A percentile compares a stretch with the other conserved stretches of the same genome.
Evolutionary conservation across 257 asterid species (phyloP).

Genomic region (Solanum virginianum): DNA sequence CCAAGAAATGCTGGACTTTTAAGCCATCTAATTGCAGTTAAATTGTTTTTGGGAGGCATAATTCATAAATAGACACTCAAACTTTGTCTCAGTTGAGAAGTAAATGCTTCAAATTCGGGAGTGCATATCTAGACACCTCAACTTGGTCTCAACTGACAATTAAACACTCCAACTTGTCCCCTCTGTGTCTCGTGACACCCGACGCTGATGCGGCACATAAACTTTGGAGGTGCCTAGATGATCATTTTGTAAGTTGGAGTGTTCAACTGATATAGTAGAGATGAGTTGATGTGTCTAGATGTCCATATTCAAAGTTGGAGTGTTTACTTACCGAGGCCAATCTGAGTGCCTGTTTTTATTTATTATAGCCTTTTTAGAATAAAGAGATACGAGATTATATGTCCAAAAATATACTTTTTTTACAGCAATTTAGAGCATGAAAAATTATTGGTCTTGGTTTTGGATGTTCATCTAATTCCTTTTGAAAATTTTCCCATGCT

Average conservation of each 20-base stretch:
- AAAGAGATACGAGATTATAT: not conserved
- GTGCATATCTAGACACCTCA: not conserved
- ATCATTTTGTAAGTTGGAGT: not conserved
- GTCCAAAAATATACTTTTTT: not conserved
- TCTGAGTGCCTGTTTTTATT: not conserved
- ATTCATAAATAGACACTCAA: not conserved
- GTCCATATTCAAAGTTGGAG: not conserved
- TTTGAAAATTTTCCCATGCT: constrained; percentile 5
- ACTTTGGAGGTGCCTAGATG: not conserved
- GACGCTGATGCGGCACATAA: not conserved
- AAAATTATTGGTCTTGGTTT: not conserved
- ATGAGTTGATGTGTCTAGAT: not conserved
- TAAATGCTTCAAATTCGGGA: not conserved
- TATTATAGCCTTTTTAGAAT: not conserved
- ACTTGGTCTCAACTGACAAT: not conserved
- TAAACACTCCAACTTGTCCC: not conserved
- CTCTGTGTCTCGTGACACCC: not conserved
- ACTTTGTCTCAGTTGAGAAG: not conserved
- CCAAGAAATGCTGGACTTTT: not conserved
- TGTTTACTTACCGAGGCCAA: not conserved
- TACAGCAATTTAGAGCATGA: not conserved
- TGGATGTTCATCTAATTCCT: not conserved
- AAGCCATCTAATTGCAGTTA: not conserved
- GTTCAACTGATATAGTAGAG: not conserved
- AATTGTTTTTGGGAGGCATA: not conserved